Percentiles rank a stretch among this genome's conserved stretches.
These are phyloP conservation scores for Epicoccum sorghinum DNA, from an alignment of 2,329 filamentous ascomycete species.

Conservation along the genomic window DNA sequence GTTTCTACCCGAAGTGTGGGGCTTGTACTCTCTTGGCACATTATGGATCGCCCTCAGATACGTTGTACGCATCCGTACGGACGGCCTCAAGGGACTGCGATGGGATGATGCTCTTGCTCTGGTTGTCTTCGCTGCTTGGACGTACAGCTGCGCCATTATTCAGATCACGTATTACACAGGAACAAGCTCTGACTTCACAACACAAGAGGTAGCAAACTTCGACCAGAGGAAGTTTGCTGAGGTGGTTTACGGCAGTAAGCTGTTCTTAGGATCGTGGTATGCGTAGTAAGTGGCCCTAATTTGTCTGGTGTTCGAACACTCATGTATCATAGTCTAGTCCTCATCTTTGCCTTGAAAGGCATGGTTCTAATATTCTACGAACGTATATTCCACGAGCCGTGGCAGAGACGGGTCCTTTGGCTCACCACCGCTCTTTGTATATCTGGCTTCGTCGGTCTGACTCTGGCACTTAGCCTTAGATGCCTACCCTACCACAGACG, in stretches of 20 bases:
- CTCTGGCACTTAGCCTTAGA: conserved; percentile 11
- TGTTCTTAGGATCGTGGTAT: conserved; percentile 20
- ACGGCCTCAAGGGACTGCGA: conserved; percentile 4
- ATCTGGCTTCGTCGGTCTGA: conserved; percentile 8
- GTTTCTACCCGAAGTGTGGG: conserved; percentile 17
- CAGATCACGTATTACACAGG: conserved; percentile 18
- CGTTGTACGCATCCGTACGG: conserved; percentile 3
- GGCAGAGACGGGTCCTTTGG: conserved; percentile 16
- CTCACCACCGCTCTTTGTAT: conserved; percentile 15
- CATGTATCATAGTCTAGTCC: neutral
- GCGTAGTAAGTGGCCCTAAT: conserved; percentile 16
- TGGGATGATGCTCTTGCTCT: conserved; percentile 12
- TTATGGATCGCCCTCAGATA: conserved; percentile 10
- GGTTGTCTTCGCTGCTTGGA: conserved; percentile 12
- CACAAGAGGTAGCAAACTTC: conserved; percentile 12
- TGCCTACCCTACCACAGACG: conserved; percentile 11
- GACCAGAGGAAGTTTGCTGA: conserved; percentile 7
- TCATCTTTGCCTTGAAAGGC: conserved; percentile 21
- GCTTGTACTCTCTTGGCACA: conserved; percentile 2
- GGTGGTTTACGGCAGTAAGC: conserved; percentile 15
- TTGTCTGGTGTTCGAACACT: no score
- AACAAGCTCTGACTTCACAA: conserved; percentile 17
- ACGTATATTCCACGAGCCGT: conserved; percentile 15
- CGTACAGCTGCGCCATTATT: conserved; percentile 9
- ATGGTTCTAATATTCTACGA: conserved; percentile 21